Base-by-base conservation (phyloP, 2,329 filamentous ascomycete genomes). In the Arachnomyces sp. region DNA sequence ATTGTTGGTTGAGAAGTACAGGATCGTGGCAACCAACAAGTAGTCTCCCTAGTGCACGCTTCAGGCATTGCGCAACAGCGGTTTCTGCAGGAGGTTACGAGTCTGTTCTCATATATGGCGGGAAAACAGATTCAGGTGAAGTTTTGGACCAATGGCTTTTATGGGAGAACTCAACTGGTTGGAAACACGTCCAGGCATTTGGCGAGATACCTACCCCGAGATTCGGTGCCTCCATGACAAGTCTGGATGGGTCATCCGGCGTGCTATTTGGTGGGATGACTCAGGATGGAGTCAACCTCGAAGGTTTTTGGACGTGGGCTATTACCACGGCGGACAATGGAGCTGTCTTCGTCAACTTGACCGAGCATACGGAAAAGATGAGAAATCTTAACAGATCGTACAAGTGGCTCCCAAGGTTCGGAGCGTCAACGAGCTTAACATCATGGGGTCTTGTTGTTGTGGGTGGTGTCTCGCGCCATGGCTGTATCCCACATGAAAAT, bases 1-100 rank as follows among this genome's bases (percentile, higher is more conserved):
- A 92, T 58, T 88, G 84, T 51, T 95, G 86, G 86, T 51, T 88
- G 2, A 77, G 82, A 47, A 70, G 74, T 38, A 73, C 73, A 37
- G 69, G 69, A 21, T 59, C 53, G 11, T 95, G 87, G 87, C 69
- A 71, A 43, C 72, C 69, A 47, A 73, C 77, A 11, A 70, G 81
- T 43, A 73, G 77, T 51, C 68, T 95, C n/a, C 81, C 82, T 0
- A 53, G 68, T n/a, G 74, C 82, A 7, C 69, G 88, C 16, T 95
- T 84, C 61, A 74, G 90, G 38, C 90, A 95, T 55, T 77, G 77
- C 42, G 74, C 81, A 21, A 68, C 78, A 9, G 57, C 60, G 11
- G 54, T 77, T 28, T 52, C 53, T 28, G 38, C 68, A 15, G 28
- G 17, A 6, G 48, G 52, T 4, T 42, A 61, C 63, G 18, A 48